Evolutionary conservation across 352 stramenopile genomes (phyloP), one percentile per base, ranked within the genome.

Genomic region (Globisporangium abappressorium): DNA sequence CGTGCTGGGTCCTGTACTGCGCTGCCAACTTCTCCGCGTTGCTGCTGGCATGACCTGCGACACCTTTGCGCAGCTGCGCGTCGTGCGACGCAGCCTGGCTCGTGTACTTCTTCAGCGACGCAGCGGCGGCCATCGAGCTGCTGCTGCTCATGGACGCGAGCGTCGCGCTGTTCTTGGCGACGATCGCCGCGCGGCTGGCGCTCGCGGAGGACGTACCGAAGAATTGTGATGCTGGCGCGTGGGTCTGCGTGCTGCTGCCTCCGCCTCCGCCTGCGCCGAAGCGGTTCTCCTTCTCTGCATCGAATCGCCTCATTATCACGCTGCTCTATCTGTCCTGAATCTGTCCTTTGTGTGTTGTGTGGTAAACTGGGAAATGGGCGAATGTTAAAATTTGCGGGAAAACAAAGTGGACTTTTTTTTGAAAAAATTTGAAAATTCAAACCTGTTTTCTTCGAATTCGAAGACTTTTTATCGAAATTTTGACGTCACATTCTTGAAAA

Each of bases 231-330:
- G 71, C 60, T 43, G 64, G 55, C 28, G 64, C 62, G 62, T 68
- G 53, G 15, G 22, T 55, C 3, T 54, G 34, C 11, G 14, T n/a
- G 34, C 30, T 28, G 54, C 66, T 6, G 24, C 20, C 36, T 26
- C 7, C 15, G 54, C 34, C 51, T 43, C 28, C 38, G 66, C 26
- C 28, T 24, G 66, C 54, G 5, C 62, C 70, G 41, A 75, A 59
- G 36, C 76, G 74, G 66, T 91, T 91, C 73, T 91, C 83, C 69
- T 89, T 91, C 62, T 89, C 83, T 11, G 78, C 79, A 63, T 91
- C 81, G 53, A 85, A 85, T 49, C 81, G 81, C 57, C 79, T 80
- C 82, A 89, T 89, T 51, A 14, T n/a, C 9, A 26, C n/a, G 36
- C 22, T 11, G 38, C 20, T 20, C 53, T 59, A 24, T 65, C 12